These are phyloP conservation scores for Naganishia cerealis DNA, from an alignment of 1,284 basidiomycete genomes.

Conservation along the genomic window DNA sequence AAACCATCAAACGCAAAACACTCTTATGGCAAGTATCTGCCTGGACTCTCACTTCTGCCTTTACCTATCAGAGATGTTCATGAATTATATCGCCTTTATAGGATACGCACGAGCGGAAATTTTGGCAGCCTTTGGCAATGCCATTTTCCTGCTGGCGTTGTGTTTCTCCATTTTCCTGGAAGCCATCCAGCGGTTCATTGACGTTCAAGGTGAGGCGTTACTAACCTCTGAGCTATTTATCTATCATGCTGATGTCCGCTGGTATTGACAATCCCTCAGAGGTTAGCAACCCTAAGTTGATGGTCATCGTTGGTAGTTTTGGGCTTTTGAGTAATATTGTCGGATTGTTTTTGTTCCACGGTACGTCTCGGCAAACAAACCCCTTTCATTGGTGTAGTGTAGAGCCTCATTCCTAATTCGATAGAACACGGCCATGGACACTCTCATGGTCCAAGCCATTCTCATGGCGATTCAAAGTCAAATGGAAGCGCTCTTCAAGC, in stretches of 20 bases:
- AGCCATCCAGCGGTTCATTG: constrained; percentile 86
- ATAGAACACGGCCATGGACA: constrained; percentile 32
- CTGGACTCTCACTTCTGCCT: constrained; percentile 44
- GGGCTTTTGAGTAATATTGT: constrained; percentile 90
- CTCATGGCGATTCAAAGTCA: constrained; percentile 32
- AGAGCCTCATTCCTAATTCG: constrained; percentile 11
- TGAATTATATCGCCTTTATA: constrained; percentile 69
- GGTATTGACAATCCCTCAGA: constrained; percentile 56
- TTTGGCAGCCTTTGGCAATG: constrained; percentile 89
- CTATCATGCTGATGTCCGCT: neutral
- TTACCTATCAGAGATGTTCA: constrained; percentile 19
- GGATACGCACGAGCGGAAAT: constrained; percentile 77
- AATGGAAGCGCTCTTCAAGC: constrained; percentile 39
- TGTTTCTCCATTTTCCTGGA: constrained; percentile 96
- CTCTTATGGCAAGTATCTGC: constrained; percentile 13
- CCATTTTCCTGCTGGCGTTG: constrained; percentile 90
- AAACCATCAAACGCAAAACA: constrained; percentile 27
- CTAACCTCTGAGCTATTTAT: neutral
- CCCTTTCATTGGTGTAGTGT: constrained; percentile 8
- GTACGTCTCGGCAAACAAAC: constrained; percentile 56
- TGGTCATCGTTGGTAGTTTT: constrained; percentile 85
- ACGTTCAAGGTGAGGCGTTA: constrained; percentile 65
- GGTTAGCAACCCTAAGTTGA: constrained; percentile 79
- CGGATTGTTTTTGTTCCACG: constrained; percentile 93
- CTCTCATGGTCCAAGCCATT: constrained; percentile 59